These are phyloP conservation scores for Linum lewisii DNA, from an alignment of 345 rosid genomes.

Conservation along the genomic window DNA sequence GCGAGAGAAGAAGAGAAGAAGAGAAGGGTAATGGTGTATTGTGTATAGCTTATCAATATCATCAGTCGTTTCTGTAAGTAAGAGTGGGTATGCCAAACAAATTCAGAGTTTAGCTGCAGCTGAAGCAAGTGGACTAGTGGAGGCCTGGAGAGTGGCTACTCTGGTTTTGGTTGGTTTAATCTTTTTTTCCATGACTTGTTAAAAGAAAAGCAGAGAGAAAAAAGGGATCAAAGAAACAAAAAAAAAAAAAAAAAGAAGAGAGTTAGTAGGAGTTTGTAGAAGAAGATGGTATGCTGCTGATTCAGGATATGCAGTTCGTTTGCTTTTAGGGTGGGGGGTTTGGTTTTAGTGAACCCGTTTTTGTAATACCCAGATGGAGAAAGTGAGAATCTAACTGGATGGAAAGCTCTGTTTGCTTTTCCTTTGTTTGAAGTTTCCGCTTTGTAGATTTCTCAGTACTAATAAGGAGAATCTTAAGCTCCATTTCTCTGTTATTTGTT, in stretches of 20 bases:
- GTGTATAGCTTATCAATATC: conserved; percentile 11
- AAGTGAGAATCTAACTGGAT: neutral
- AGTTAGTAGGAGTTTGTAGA: neutral
- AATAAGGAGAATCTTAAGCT: too few species aligned
- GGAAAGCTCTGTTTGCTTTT: neutral
- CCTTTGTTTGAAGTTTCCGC: neutral
- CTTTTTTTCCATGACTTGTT: too few species aligned
- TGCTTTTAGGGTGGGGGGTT: neutral
- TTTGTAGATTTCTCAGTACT: too few species aligned
- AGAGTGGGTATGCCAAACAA: too few species aligned
- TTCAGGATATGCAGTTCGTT: neutral
- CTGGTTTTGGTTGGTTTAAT: neutral
- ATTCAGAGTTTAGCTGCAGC: neutral
- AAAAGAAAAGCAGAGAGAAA: too few species aligned
- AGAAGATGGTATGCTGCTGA: neutral
- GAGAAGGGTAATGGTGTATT: neutral
- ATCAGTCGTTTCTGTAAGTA: neutral
- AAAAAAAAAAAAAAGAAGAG: neutral
- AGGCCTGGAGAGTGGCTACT: neutral
- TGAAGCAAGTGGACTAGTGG: neutral
- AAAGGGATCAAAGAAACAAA: too few species aligned
- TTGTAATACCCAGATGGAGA: neutral
- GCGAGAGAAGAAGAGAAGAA: neutral
- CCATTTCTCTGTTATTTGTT: too few species aligned
- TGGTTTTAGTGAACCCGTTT: neutral